Base-by-base conservation (phyloP, 2,329 filamentous ascomycete genomes). In the Aspergillus texensis region DNA sequence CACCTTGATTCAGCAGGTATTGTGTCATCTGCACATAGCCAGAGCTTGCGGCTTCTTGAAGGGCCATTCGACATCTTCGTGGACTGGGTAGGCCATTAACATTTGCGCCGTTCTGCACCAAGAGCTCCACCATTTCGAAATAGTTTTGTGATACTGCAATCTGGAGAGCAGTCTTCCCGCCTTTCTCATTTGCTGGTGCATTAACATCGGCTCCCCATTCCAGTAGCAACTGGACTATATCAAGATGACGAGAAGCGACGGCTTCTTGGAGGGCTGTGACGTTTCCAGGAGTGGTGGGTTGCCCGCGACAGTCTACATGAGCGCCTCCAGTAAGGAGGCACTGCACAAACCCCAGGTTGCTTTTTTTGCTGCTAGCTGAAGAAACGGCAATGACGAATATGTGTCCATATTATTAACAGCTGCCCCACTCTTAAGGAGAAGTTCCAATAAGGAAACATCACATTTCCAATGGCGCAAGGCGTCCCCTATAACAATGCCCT, bases 171-270 rank as follows among this genome's bases (percentile, higher is more conserved):
- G 68, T 69, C 53, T 24, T 57, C 6, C 58, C 62, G 9, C 48
- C 45, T 24, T 58, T 16, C 10, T 58, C 28, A 12, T 61, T 60
- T 16, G 67, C 60, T 6, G 62, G 61, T 28, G 64, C 67, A 59
- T 74, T 73, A 30, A 72, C 63, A 65, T 75, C 67, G 12, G 69
- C 71, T 24, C 66, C 70, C 11, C 58, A 56, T 55, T 67, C 61
- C 21, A 74, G 61, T 4, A 75, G 66, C 11, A 67, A 32, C 16
- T 64, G 57, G 26, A 68, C 72, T 3, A 69, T 61, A n/a, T 68
- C 61, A 46, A 69, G 53, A 46, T 65, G 36, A 4, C 54, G 39
- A 21, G 12, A 21, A 56, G 6, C 32, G 41, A 60, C 64, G n/a
- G 65, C 65, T 30, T 43, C 50, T 48, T 67, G 65, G 55, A 67